Conservation (phyloP, 2,329 filamentous ascomycete genomes). For the Cadophora luteo-olivacea region DNA sequence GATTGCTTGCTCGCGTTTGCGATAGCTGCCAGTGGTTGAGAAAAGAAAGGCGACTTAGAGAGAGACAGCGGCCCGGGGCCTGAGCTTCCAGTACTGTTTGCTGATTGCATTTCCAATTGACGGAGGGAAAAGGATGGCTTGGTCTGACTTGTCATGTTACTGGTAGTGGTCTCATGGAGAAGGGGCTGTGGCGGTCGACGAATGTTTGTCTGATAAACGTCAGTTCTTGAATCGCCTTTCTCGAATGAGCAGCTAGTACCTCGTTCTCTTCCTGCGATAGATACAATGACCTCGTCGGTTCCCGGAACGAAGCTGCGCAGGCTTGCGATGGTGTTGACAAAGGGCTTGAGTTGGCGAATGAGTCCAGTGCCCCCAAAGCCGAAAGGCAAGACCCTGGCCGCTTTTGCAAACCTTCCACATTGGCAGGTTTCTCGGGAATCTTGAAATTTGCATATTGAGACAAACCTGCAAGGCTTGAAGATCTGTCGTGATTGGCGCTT, state of each 20-base stretch:
- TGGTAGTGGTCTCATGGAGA: background rate
- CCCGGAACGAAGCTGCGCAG: background rate
- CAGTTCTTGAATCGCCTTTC: background rate
- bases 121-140: background rate
- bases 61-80: background rate
- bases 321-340: background rate
- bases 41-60: slow-evolving; percentile 16
- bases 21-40: background rate
- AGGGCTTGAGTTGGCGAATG: background rate
- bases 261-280: slow-evolving; percentile 3
- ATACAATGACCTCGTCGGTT: background rate
- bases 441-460: slow-evolving; percentile 3
- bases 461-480: too few species aligned
- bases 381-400: background rate
- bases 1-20: background rate
- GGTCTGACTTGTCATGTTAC: background rate
- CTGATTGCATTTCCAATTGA: background rate
- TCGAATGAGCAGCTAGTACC: background rate
- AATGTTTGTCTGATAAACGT: background rate
- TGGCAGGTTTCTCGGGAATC: slow-evolving; percentile 17
- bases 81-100: background rate
- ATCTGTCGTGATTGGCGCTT: background rate
- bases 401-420: background rate
- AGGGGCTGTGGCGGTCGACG: background rate
- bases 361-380: background rate